Conservation (phyloP, 306 rosid genomes). For the Cucurbita ficifolia region DNA sequence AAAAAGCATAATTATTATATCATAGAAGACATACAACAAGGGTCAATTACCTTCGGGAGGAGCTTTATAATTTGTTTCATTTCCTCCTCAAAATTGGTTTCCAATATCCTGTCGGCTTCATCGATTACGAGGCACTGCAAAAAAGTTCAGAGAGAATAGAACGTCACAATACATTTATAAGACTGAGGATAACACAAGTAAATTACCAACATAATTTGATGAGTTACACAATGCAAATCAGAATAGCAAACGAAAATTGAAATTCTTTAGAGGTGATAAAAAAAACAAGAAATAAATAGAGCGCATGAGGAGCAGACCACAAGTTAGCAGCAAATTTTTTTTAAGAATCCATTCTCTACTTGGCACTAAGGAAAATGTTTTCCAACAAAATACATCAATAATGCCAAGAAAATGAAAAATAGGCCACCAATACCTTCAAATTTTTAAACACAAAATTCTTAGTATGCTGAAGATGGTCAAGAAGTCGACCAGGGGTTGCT, state of each 20-base stretch:
- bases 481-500: slow-evolving; percentile 96
- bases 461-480: slow-evolving; percentile 85
- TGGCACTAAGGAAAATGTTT: background rate
- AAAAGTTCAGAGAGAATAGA: background rate
- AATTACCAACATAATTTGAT: background rate
- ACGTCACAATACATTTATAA: background rate
- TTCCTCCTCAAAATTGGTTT: slow-evolving; percentile 90
- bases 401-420: background rate
- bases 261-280: background rate
- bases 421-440: slow-evolving; percentile 36
- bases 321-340: background rate
- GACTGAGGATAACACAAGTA: background rate
- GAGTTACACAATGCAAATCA: background rate
- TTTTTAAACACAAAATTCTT: slow-evolving; percentile 62
- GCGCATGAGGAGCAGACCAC: background rate
- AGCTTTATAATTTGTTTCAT: slow-evolving; percentile 76
- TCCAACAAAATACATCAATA: background rate
- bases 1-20: background rate
- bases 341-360: background rate
- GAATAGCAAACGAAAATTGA: background rate
- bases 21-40: background rate
- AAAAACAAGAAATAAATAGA: background rate
- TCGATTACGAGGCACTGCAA: slow-evolving; percentile 77
- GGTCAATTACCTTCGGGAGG: slow-evolving; percentile 55
- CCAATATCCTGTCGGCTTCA: slow-evolving; percentile 96